These are phyloP conservation scores for Hypoxylon sp. DNA, from an alignment of 2,329 filamentous ascomycete genomes.

Conservation along the genomic window DNA sequence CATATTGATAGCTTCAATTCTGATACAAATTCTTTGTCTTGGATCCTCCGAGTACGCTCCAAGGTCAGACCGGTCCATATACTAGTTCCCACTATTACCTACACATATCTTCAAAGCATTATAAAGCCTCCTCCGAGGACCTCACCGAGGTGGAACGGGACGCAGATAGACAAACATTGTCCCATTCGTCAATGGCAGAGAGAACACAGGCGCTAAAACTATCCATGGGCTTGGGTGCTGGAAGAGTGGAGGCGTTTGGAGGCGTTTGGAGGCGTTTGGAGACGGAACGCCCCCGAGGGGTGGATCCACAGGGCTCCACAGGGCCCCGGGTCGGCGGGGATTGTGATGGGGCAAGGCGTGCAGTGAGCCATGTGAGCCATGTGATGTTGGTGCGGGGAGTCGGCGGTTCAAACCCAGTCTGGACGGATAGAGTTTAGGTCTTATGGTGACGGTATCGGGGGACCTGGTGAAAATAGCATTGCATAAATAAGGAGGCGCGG, in stretches of 20 bases:
- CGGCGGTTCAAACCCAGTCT: slow-evolving; percentile 12
- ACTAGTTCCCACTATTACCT: slow-evolving; percentile 13
- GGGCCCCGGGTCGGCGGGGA: slow-evolving; percentile 28
- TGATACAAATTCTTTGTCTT: not conserved
- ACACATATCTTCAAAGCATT: slow-evolving; percentile 9
- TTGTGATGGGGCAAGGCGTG: slow-evolving; percentile 15
- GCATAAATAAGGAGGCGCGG: slow-evolving; percentile 2
- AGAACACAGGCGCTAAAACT: not conserved
- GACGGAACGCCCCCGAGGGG: slow-evolving; percentile 33
- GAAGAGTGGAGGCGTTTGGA: not conserved
- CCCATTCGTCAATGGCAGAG: slow-evolving; percentile 7
- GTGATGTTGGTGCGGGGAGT: slow-evolving; percentile 31
- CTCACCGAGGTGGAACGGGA: not conserved
- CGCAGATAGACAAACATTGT: slow-evolving; percentile 7
- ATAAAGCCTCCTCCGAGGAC: not conserved
- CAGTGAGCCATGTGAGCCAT: not conserved
- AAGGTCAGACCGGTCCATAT: slow-evolving; percentile 10
- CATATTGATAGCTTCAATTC: slow-evolving; percentile 6
- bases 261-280: not conserved
- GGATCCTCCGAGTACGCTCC: slow-evolving; percentile 3
- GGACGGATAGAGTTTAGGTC: slow-evolving; percentile 28
- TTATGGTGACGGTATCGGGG: slow-evolving; percentile 21
- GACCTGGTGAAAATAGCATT: not conserved
- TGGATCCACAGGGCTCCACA: slow-evolving; percentile 21
- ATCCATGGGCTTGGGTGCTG: not conserved